Percentiles rank a stretch among this genome's conserved stretches.
These are phyloP conservation scores for Aspergillus intermedius DNA, from an alignment of 2,329 filamentous ascomycete genomes.

Conservation along the genomic window DNA sequence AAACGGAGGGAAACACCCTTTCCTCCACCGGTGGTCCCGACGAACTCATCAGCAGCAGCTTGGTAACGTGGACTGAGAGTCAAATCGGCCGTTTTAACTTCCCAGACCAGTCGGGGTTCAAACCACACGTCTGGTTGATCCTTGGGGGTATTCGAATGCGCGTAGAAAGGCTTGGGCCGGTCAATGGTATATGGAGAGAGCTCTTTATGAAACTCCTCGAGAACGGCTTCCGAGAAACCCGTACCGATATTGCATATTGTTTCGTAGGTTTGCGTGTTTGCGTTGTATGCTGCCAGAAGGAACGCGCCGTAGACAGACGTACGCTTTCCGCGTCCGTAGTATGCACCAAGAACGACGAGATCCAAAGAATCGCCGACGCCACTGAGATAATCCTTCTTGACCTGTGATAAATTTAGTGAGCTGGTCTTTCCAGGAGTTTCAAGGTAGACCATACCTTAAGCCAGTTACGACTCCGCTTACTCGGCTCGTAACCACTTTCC, in stretches of 20 bases:
- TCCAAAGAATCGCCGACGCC: slow-evolving; percentile 94
- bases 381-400: slow-evolving; percentile 96
- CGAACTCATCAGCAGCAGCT: slow-evolving; percentile 75
- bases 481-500: slow-evolving; percentile 92
- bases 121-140: slow-evolving; percentile 99
- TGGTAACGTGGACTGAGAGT: slow-evolving; percentile 89
- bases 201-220: slow-evolving; percentile 75
- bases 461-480: slow-evolving; percentile 95
- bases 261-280: slow-evolving; percentile 73
- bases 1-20: slow-evolving; percentile 85
- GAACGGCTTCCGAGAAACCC: slow-evolving; percentile 86
- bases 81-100: slow-evolving; percentile 93
- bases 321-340: slow-evolving; percentile 89
- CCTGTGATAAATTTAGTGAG: slow-evolving; percentile 41
- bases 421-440: neutral
- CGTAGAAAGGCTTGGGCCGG: slow-evolving; percentile 87
- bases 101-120: slow-evolving; percentile 90
- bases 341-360: slow-evolving; percentile 89
- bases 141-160: slow-evolving; percentile 73
- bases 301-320: slow-evolving; percentile 95
- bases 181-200: slow-evolving; percentile 77
- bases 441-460: slow-evolving; percentile 61
- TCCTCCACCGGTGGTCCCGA: slow-evolving; percentile 61
- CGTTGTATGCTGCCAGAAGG: slow-evolving; percentile 88
- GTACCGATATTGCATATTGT: slow-evolving; percentile 98